These are phyloP conservation scores for Lunasporangiospora selenospora DNA, from an alignment of 192 early-diverging fungal genomes.

Conservation along the genomic window DNA sequence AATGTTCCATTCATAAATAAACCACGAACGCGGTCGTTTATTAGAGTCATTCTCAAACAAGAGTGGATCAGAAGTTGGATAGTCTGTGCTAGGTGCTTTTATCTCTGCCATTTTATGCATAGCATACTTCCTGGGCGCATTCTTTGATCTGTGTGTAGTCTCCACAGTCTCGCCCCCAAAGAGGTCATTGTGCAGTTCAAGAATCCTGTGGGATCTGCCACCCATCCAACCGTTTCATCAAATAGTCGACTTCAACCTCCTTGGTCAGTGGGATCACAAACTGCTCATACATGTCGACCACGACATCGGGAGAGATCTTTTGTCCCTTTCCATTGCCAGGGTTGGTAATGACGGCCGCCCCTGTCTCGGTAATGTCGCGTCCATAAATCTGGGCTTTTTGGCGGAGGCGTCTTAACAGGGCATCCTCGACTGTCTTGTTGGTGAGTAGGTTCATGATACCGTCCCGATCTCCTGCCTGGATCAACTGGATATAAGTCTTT, in stretches of 20 bases:
- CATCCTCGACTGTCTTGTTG: conserved; percentile 85
- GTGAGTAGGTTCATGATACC: conserved; percentile 89
- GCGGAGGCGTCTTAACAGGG: conserved; percentile 80
- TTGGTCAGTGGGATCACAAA: conserved; percentile 98
- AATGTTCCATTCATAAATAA: too few species aligned
- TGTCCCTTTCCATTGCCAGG: conserved; percentile 12
- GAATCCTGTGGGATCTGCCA: conserved; percentile 13
- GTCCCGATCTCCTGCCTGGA: conserved; percentile 73
- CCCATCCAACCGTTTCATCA: conserved; percentile 63
- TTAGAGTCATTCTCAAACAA: too few species aligned
- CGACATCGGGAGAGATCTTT: conserved; percentile 80
- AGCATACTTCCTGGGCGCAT: too few species aligned
- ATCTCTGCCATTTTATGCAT: too few species aligned
- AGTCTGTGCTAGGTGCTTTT: too few species aligned
- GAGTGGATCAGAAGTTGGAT: too few species aligned
- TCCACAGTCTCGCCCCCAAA: too few species aligned
- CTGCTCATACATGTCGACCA: conserved; percentile 90
- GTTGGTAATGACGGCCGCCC: conserved; percentile 29
- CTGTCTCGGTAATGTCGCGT: conserved; percentile 77
- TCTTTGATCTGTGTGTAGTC: too few species aligned
- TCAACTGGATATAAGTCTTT: conserved; percentile 76
- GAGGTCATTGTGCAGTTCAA: too few species aligned
- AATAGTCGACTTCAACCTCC: conserved; percentile 94
- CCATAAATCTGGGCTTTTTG: conserved; percentile 95
- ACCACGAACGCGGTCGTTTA: too few species aligned